Evolutionary conservation across 305 asterid species (phyloP), one percentile per base, ranked within the genome.

Genomic region (Ruellia speciosa): DNA sequence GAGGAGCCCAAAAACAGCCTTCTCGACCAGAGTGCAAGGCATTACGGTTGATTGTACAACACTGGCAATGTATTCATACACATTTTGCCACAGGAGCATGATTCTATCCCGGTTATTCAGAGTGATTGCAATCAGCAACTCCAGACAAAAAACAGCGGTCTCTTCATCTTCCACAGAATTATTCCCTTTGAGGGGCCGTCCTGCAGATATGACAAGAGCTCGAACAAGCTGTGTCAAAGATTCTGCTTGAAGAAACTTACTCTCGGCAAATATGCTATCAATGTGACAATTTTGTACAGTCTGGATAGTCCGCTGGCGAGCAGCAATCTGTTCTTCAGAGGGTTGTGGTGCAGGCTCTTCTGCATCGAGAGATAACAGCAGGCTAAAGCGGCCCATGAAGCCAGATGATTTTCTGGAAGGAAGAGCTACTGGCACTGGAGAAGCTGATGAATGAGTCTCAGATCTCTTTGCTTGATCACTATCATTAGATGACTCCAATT

Each of bases 21-120:
- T 88, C 76, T 90, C 98, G 16, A 90, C 94, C 9, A 90, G 82
- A 53, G 88, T 69, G 74, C 94, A 76, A 52, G 98, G 95, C 96
- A 88, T 82, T 52, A 75, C 74, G 41, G 87, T 82, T 62, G 96
- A 85, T 54, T 83, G 94, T 57, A 90, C 96, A 68, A 90, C 67
- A 68, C 64, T 72, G 39, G 95, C 85, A 62, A 88, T 85, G 83
- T 88, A 85, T 73, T 88, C 95, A 52, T 90, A 84, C 63, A 90
- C 88, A 51, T 83, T 73, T 52, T 82, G 88, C 98, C 98, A 90
- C n/a, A 90, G 72, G 55, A 90, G 95, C 89, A 79, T 84, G 72
- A 90, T 90, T 69, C 98, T 75, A 52, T 90, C 96, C 68, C 96
- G 73, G 65, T 90, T 90, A 62, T 85, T 88, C 45, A 90, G 71